Base-by-base conservation (phyloP, 805 yeast genomes). In the Candida parachauliodes region DNA sequence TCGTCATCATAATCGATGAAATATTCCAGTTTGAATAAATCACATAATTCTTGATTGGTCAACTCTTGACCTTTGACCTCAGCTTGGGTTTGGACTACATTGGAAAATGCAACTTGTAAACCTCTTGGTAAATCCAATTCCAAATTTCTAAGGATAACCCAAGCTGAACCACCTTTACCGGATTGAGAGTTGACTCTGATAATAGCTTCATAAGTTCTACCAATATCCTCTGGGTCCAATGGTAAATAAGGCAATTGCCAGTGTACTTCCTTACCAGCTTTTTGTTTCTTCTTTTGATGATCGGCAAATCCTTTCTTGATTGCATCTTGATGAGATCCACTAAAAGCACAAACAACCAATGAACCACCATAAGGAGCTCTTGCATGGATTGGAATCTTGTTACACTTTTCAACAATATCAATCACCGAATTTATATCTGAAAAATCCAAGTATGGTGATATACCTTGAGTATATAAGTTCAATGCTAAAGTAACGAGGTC, bases 161-260 rank as follows among this genome's bases (percentile, higher is more conserved):
- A 85, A 5, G 94, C 86, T 8, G 91, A 83, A 48, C 94, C 94
- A 52, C 94, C 94, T 63, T 85, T 85, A 44, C 95, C 95, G 18
- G 86, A 77, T 63, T 85, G 94, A 9, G 93, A 84, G 62, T 85
- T 85, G 57, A 85, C 93, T 55, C 95, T 77, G 50, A 85, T 85
- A 39, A 86, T 84, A n/a, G 94, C 93, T 62, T 86, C 95, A 64
- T 86, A 86, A n/a, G 83, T 83, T 59, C 93, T 77, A 36, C 94
- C 94, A 50, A 85, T 81, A 57, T 86, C 94, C 48, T 76, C 70
- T 32, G 95, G 95, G 55, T 85, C 95, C 53, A 86, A 70, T 20
- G 95, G 94, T 48, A 85, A 71, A 62, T 85, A 85, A 14, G 95
- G 95, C 41, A 85, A 69, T 50, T 74, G 69, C 95, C 94, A 85